phyloP scores from a whole-genome alignment of 345 rosid species.

The Fremontodendron californicum region DNA sequence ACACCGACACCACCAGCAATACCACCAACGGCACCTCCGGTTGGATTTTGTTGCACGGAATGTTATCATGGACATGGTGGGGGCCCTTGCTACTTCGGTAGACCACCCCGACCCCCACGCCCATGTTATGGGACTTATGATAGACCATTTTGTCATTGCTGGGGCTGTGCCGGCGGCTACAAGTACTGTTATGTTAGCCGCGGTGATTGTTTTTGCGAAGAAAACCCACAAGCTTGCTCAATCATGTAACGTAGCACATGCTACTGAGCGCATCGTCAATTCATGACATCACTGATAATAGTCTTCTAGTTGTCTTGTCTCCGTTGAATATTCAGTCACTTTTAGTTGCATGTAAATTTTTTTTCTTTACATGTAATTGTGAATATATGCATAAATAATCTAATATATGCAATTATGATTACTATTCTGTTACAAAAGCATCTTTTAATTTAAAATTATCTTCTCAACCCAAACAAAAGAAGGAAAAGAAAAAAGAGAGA shows the following conservation, averaged over 20 bases:
- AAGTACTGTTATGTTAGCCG: too few relatives aligned
- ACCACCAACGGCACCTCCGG: neutral
- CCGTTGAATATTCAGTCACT: neutral
- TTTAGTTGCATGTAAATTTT: neutral
- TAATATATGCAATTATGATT: too few relatives aligned
- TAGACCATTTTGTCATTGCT: constrained; percentile 47
- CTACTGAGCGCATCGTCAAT: too few relatives aligned
- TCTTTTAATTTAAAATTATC: too few relatives aligned
- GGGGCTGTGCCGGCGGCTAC: constrained; percentile 50
- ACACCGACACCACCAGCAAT: constrained; percentile 12
- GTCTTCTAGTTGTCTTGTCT: neutral
- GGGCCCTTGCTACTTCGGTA: neutral
- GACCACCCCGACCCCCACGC: neutral
- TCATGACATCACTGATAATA: neutral
- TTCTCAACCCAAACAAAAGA: too few relatives aligned
- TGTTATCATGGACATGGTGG: neutral
- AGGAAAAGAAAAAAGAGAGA: too few relatives aligned
- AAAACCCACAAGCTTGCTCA: too few relatives aligned
- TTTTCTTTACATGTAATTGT: too few relatives aligned
- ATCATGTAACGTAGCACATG: neutral
- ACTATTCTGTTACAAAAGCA: too few relatives aligned
- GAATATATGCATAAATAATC: too few relatives aligned
- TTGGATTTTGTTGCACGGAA: neutral
- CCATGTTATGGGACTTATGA: neutral
- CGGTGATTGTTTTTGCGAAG: constrained; percentile 37